phyloP scores from a whole-genome alignment of 352 stramenopile species.

The Pythium coloratum region DNA sequence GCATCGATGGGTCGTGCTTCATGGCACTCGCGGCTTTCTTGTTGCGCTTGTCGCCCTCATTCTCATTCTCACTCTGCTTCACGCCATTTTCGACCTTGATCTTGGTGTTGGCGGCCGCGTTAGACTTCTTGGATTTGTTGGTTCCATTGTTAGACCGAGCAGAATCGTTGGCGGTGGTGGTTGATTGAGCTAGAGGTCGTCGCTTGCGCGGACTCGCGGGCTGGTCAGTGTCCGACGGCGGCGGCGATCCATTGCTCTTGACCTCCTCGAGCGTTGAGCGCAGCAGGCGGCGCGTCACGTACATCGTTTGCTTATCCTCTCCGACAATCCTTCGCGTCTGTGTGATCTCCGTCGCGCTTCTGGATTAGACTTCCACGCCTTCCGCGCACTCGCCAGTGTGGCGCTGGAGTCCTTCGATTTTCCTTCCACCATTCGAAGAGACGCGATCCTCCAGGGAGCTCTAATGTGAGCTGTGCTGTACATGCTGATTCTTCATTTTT shows the following conservation, averaged over 20 bases:
- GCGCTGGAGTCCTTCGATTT: conserved; percentile 8
- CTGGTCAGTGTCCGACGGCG: not conserved
- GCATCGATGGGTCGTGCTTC: not conserved
- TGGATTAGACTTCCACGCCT: not conserved
- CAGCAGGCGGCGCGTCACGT: conserved; percentile 61
- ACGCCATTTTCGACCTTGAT: not conserved
- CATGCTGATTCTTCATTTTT: conserved; percentile 1
- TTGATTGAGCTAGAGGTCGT: conserved; percentile 13
- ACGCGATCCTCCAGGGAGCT: conserved; percentile 5
- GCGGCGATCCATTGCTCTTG: not conserved
- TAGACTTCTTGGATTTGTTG: conserved; percentile 8
- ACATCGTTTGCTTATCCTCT: conserved; percentile 35
- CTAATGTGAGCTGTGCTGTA: conserved; percentile 7
- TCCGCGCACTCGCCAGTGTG: not conserved
- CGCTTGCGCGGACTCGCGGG: conserved; percentile 19
- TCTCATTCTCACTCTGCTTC: conserved; percentile 7
- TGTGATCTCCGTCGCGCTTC: not conserved
- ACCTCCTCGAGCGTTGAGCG: conserved; percentile 51
- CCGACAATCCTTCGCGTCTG: not conserved
- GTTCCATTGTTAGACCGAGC: not conserved
- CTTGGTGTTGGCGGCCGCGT: not conserved
- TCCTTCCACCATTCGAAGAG: conserved; percentile 11
- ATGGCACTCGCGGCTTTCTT: conserved; percentile 19
- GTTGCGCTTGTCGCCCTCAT: conserved; percentile 26
- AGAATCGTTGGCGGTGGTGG: conserved; percentile 3